phyloP scores from a whole-genome alignment of 202 grass and related monocot genomes.

The Elaeis oleifera region DNA sequence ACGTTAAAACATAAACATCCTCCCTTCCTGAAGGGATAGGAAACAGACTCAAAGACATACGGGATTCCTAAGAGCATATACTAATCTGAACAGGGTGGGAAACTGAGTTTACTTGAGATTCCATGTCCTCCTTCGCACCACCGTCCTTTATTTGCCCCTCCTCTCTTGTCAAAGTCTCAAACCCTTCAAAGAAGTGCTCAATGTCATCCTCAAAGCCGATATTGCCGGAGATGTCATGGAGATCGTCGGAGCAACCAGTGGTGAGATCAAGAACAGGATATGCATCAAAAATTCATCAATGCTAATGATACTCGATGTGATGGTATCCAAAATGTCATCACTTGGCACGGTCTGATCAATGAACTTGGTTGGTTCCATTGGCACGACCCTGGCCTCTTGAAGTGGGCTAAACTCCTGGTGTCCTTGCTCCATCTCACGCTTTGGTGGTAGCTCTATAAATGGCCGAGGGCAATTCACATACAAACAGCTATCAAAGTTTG shows the following conservation, averaged over 20 bases:
- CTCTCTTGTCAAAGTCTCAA: slow-evolving; percentile 19
- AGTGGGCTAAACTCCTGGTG: neutral
- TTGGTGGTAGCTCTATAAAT: slow-evolving; percentile 24
- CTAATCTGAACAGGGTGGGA: neutral
- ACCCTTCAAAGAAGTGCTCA: slow-evolving; percentile 43
- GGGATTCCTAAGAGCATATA: neutral
- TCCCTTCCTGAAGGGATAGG: too few relatives aligned
- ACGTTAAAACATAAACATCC: too few relatives aligned
- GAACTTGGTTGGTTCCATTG: slow-evolving; percentile 6
- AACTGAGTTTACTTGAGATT: neutral
- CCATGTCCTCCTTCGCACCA: slow-evolving; percentile 4
- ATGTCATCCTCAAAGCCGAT: slow-evolving; percentile 48
- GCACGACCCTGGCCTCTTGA: slow-evolving; percentile 20
- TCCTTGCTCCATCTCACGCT: neutral
- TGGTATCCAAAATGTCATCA: slow-evolving; percentile 23
- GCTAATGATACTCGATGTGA: slow-evolving; percentile 40
- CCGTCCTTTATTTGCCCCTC: slow-evolving; percentile 26
- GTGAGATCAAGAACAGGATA: slow-evolving; percentile 10
- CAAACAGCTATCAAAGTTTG: slow-evolving; percentile 78
- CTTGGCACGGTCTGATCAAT: slow-evolving; percentile 12
- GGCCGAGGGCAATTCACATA: slow-evolving; percentile 48
- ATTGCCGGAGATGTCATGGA: slow-evolving; percentile 43
- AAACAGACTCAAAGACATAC: too few relatives aligned
- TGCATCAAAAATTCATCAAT: slow-evolving; percentile 52
- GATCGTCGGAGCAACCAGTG: slow-evolving; percentile 22